Conservation (phyloP, 805 yeast species). For the Starmerella gropengiesseri region DNA sequence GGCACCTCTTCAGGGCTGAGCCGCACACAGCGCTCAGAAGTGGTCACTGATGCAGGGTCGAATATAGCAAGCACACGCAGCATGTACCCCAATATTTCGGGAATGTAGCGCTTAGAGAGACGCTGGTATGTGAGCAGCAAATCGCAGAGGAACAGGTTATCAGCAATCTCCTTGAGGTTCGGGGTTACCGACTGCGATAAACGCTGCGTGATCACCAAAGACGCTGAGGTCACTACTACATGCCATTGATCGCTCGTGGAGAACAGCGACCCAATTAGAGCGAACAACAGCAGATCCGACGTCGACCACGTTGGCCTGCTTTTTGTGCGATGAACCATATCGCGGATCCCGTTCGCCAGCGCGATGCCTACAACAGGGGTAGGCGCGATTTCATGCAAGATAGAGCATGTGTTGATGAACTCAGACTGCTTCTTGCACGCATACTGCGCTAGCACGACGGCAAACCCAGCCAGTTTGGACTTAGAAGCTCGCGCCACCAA, state of each 20-base stretch:
- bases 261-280: constrained; percentile 62
- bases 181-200: constrained; percentile 42
- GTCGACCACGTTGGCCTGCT: constrained; percentile 31
- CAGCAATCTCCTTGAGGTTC: constrained; percentile 37
- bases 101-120: constrained; percentile 66
- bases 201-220: constrained; percentile 59
- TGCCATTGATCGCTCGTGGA: constrained; percentile 96
- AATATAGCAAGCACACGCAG: constrained; percentile 26
- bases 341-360: constrained; percentile 53
- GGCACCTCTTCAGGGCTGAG: neutral
- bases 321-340: constrained; percentile 44
- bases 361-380: constrained; percentile 43
- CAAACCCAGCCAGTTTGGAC: constrained; percentile 53
- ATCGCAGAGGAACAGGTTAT: constrained; percentile 59
- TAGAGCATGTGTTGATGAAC: constrained; percentile 30
- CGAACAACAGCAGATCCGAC: constrained; percentile 56
- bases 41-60: neutral
- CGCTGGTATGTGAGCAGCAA: constrained; percentile 62
- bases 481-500: constrained; percentile 39
- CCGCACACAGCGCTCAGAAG: constrained; percentile 14
- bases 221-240: constrained; percentile 75
- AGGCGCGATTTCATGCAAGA: constrained; percentile 45
- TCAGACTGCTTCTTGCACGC: constrained; percentile 24
- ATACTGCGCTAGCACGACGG: constrained; percentile 54
- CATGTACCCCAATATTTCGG: constrained; percentile 55